Percentiles rank a stretch among this genome's conserved stretches.
These are phyloP conservation scores for Fusarium sp. DNA, from an alignment of 2,329 filamentous ascomycete genomes.

Conservation along the genomic window DNA sequence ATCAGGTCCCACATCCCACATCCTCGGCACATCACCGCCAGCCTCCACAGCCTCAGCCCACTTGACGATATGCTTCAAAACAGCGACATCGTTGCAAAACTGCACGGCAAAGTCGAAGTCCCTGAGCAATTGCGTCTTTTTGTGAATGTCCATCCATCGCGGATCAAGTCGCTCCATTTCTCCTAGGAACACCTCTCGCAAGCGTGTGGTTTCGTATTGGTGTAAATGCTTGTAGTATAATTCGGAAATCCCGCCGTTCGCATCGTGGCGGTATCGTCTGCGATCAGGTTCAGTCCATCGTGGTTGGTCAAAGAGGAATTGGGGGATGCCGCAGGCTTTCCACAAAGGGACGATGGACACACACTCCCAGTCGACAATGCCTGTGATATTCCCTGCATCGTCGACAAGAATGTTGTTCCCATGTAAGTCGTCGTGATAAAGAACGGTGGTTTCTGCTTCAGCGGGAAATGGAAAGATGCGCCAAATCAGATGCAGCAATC, in stretches of 20 bases:
- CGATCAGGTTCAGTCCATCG: slow-evolving; percentile 11
- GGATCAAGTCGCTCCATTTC: slow-evolving; percentile 47
- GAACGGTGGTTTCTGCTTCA: slow-evolving; percentile 42
- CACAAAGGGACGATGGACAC: slow-evolving; percentile 53
- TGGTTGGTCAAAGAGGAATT: slow-evolving; percentile 46
- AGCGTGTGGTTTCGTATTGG: slow-evolving; percentile 52
- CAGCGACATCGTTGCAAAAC: slow-evolving; percentile 1
- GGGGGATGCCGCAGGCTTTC: slow-evolving; percentile 47
- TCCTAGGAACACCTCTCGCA: slow-evolving; percentile 45
- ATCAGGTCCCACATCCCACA: neutral
- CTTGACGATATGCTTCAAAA: neutral
- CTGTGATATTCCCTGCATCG: slow-evolving; percentile 47
- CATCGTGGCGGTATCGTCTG: slow-evolving; percentile 30
- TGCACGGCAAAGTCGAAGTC: slow-evolving; percentile 25
- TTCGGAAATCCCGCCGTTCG: neutral
- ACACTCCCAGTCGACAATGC: slow-evolving; percentile 56
- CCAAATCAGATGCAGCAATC: slow-evolving; percentile 44
- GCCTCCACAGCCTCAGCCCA: slow-evolving; percentile 1
- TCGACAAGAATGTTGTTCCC: slow-evolving; percentile 53
- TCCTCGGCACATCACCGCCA: neutral
- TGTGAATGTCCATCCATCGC: slow-evolving; percentile 41
- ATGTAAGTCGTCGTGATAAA: slow-evolving; percentile 51
- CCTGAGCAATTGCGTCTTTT: neutral
- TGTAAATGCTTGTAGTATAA: slow-evolving; percentile 52
- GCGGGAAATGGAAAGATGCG: slow-evolving; percentile 43